Conservation (phyloP, 2,329 filamentous ascomycete genomes). For the Beauveria medogensis region DNA sequence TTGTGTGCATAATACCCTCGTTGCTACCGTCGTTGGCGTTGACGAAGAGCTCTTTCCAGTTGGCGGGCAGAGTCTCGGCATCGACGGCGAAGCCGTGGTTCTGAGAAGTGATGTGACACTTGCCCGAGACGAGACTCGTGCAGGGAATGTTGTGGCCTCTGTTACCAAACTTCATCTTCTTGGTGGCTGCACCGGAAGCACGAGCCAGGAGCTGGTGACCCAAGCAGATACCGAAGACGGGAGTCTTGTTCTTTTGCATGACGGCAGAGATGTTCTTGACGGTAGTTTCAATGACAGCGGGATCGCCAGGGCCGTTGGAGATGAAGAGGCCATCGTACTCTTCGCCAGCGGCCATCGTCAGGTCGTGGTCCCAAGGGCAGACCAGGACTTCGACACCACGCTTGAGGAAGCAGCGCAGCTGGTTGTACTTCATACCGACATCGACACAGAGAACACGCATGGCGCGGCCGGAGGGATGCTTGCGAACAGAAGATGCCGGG, state of each 20-base stretch:
- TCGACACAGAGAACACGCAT: constrained; percentile 88
- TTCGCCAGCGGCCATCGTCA: constrained; percentile 64
- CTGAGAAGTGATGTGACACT: constrained; percentile 97
- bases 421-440: constrained; percentile 97
- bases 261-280: constrained; percentile 71
- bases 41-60: constrained; percentile 91
- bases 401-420: constrained; percentile 84
- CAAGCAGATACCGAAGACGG: constrained; percentile 93
- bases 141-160: constrained; percentile 97
- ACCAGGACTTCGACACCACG: constrained; percentile 91
- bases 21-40: constrained; percentile 98
- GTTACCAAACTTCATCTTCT: constrained; percentile 99
- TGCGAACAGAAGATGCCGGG: constrained; percentile 59
- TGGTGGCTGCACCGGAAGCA: constrained; percentile 74
- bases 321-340: constrained; percentile 96
- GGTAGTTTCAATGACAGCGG: constrained; percentile 72
- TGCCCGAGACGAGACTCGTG: constrained; percentile 89
- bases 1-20: constrained; percentile 86
- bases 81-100: constrained; percentile 97
- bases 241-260: constrained; percentile 70
- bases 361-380: constrained; percentile 93
- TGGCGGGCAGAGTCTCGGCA: constrained; percentile 61
- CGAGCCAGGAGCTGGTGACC: constrained; percentile 89
- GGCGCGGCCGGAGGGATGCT: constrained; percentile 80
- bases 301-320: constrained; percentile 95